Evolutionary conservation across 331 rosid genomes (phyloP).

Genomic region (Malus hybrid): DNA sequence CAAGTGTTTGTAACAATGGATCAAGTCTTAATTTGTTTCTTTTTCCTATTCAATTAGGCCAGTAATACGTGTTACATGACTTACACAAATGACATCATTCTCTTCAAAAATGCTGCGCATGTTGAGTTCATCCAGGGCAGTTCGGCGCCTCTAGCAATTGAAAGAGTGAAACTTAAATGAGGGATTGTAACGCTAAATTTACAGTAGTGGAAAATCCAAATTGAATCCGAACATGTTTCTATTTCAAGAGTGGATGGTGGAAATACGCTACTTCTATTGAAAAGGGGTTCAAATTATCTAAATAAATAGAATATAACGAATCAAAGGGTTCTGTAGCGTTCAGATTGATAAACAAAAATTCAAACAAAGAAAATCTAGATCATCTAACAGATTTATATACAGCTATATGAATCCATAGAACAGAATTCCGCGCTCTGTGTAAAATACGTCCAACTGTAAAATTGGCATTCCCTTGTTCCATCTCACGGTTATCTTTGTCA

Average conservation of each 20-base stretch:
- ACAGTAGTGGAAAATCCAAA: neutral
- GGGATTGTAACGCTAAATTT: neutral
- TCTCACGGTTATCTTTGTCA: too few relatives aligned
- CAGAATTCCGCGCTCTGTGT: neutral
- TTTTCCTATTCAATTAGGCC: neutral
- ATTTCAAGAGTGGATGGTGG: neutral
- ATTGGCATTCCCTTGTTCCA: neutral
- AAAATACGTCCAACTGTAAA: neutral
- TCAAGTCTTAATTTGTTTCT: neutral
- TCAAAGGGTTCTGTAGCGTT: neutral
- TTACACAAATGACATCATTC: conserved; percentile 85
- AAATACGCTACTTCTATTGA: neutral
- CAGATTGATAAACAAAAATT: neutral
- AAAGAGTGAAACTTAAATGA: conserved; percentile 13
- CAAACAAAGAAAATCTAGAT: neutral
- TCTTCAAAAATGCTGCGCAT: conserved; percentile 86
- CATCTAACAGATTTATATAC: neutral
- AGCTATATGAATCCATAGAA: neutral
- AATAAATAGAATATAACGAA: neutral
- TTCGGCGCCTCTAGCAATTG: conserved; percentile 70
- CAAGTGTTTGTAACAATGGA: neutral
- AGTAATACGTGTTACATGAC: conserved; percentile 14
- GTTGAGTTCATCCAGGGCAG: conserved; percentile 84
- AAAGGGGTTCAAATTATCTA: neutral
- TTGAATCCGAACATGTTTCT: neutral